Percentiles rank a stretch among this genome's conserved stretches.
Evolutionary conservation across 345 rosid genomes (phyloP).

Genomic region (Populus deltoides): DNA sequence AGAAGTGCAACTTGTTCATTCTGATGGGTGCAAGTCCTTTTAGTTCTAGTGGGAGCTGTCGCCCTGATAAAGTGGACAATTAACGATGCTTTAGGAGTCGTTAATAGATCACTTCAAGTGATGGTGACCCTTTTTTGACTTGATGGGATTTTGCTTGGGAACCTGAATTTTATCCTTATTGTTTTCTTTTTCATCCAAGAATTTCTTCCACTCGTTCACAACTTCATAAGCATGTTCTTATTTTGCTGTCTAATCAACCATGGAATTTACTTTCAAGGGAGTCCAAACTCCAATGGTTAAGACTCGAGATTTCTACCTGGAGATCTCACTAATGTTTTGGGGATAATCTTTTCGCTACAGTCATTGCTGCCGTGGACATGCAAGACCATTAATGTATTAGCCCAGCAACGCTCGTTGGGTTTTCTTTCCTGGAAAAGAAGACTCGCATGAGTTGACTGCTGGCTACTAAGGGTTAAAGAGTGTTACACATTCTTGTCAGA

Average conservation of each 20-base stretch:
- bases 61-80: background rate
- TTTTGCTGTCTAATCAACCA: background rate
- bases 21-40: background rate
- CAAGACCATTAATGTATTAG: too few relatives aligned
- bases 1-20: background rate
- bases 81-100: background rate
- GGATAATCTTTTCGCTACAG: too few relatives aligned
- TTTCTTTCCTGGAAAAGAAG: too few relatives aligned
- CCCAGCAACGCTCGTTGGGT: too few relatives aligned
- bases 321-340: background rate
- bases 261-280: too few relatives aligned
- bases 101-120: background rate
- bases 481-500: background rate
- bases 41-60: background rate
- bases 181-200: background rate
- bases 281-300: too few relatives aligned
- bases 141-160: background rate
- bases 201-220: background rate
- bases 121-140: background rate
- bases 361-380: too few relatives aligned
- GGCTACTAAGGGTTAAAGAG: background rate
- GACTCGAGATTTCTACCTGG: background rate
- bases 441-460: too few relatives aligned
- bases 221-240: background rate
- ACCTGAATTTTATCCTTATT: background rate